A percentile compares a stretch with the other conserved stretches of the same genome.
Conservation (phyloP, 2,329 filamentous ascomycete genomes). For the Westerdykella aurantiaca region DNA sequence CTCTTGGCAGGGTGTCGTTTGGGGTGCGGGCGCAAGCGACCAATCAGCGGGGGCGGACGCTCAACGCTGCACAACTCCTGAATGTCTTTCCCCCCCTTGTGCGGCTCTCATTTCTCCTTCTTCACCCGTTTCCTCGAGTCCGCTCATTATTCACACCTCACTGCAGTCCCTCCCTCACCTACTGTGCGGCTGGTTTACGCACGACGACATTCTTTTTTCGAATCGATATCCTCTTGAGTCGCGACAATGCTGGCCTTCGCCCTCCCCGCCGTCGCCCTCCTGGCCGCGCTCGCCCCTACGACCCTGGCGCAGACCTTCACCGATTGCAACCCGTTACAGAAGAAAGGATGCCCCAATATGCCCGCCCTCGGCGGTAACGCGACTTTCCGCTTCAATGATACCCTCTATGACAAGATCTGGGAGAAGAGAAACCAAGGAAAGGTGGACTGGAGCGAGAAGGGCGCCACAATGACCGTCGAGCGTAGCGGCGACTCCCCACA, state of each 20-base stretch:
- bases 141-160: constrained; percentile 23
- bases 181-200: constrained; percentile 34
- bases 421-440: constrained; percentile 60
- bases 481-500: constrained; percentile 71
- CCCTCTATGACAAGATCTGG: constrained; percentile 50
- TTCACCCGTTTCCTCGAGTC: constrained; percentile 18
- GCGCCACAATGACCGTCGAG: constrained; percentile 66
- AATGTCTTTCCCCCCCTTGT: constrained; percentile 11
- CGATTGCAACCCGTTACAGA: constrained; percentile 69
- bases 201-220: constrained; percentile 27
- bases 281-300: constrained; percentile 38
- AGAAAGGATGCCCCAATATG: constrained; percentile 61
- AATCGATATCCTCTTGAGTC: constrained; percentile 4
- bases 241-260: constrained; percentile 28
- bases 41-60: too few species aligned
- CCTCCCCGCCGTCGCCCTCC: constrained; percentile 33
- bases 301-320: constrained; percentile 68
- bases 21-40: too few species aligned
- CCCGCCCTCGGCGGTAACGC: constrained; percentile 61
- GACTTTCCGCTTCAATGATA: constrained; percentile 49
- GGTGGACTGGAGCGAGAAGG: constrained; percentile 57
- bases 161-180: constrained; percentile 20
- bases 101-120: constrained; percentile 4
- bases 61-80: constrained; percentile 11
- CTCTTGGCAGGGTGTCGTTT: too few species aligned